Evolutionary conservation across 345 rosid species (phyloP).

Genomic region (Gossypium raimondii): DNA sequence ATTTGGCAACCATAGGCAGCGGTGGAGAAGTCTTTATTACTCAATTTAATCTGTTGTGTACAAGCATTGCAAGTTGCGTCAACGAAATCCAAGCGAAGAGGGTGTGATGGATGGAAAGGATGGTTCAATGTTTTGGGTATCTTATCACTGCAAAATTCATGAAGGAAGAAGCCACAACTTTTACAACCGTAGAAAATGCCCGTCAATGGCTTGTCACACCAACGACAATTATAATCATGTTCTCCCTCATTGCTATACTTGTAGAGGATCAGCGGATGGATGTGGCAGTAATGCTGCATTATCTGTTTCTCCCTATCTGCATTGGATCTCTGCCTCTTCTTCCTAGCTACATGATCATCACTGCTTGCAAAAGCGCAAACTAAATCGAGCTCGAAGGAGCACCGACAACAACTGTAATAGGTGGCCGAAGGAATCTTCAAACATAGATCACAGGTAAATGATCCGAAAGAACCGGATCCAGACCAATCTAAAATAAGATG

Average conservation of each 20-base stretch:
- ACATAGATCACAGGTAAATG: background rate
- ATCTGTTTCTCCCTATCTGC: background rate
- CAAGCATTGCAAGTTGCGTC: background rate
- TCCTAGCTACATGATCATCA: background rate
- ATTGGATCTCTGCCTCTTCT: background rate
- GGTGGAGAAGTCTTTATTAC: background rate
- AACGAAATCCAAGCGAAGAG: background rate
- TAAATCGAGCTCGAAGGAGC: conserved; percentile 6
- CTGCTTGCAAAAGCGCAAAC: background rate
- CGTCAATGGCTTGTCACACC: background rate
- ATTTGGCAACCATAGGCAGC: background rate
- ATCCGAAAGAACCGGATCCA: background rate
- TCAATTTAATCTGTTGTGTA: background rate
- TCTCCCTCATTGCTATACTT: background rate
- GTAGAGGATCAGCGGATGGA: background rate
- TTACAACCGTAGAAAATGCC: conserved; percentile 1
- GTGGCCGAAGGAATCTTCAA: background rate
- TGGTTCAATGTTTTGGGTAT: background rate
- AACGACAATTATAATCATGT: background rate
- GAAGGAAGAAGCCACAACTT: background rate
- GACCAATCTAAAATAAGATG: conserved; percentile 4
- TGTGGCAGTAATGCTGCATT: background rate
- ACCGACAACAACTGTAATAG: background rate
- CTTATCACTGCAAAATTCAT: background rate
- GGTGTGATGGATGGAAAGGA: conserved; percentile 12